Conservation (phyloP, 805 yeast genomes). For the Ogataea paradorogensis region DNA sequence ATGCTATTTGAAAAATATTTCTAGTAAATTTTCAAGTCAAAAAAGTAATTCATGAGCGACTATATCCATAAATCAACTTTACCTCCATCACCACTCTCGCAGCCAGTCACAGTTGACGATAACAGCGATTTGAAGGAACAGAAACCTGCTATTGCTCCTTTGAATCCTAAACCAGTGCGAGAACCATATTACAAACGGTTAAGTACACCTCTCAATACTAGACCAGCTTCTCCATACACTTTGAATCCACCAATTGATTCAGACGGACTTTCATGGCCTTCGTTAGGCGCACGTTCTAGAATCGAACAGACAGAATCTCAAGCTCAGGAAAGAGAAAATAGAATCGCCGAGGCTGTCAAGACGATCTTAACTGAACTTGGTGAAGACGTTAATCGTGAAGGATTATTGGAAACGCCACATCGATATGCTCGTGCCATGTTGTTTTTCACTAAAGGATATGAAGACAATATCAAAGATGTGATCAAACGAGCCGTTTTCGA, state of each 20-base stretch:
- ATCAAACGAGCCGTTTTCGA: conserved; percentile 95
- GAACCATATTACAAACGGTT: conserved; percentile 36
- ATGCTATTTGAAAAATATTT: not conserved
- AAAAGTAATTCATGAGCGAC: conserved; percentile 4
- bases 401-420: conserved; percentile 90
- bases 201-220: conserved; percentile 63
- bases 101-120: conserved; percentile 18
- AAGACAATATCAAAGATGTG: conserved; percentile 87
- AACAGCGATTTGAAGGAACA: conserved; percentile 5
- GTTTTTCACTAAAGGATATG: conserved; percentile 93
- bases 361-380: conserved; percentile 80
- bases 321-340: conserved; percentile 58
- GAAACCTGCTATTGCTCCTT: conserved; percentile 9
- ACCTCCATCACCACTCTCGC: conserved; percentile 26
- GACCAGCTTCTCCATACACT: conserved; percentile 82
- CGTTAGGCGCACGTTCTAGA: conserved; percentile 75
- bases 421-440: conserved; percentile 96
- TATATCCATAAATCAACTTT: conserved; percentile 7
- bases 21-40: conserved; percentile 6
- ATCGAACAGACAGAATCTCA: conserved; percentile 68
- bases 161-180: conserved; percentile 31
- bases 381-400: conserved; percentile 86
- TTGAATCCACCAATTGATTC: conserved; percentile 81
- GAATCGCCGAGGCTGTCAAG: conserved; percentile 84
- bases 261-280: conserved; percentile 95